Conservation (phyloP, 352 stramenopile species). For the Globisporangium spinosum region DNA sequence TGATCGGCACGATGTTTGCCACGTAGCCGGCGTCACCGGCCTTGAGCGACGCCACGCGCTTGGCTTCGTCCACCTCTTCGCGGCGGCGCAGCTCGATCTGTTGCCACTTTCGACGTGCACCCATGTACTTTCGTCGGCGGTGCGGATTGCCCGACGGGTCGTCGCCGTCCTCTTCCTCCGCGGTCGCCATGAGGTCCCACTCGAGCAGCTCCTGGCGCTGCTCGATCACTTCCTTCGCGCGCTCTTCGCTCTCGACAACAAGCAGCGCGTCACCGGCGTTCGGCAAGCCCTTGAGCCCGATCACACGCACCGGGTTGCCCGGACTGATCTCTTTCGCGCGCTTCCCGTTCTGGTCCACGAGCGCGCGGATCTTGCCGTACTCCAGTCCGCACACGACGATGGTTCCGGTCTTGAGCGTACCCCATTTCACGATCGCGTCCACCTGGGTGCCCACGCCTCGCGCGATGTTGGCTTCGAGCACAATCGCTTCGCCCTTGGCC, state of each 20-base stretch:
- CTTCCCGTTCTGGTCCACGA: slow-evolving; percentile 70
- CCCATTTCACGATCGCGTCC: slow-evolving; percentile 96
- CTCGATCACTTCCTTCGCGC: slow-evolving; percentile 74
- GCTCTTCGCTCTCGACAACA: slow-evolving; percentile 66
- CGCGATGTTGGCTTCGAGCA: slow-evolving; percentile 96
- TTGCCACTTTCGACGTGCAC: slow-evolving; percentile 52
- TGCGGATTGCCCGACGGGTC: slow-evolving; percentile 16
- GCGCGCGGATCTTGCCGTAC: slow-evolving; percentile 90
- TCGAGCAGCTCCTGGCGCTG: slow-evolving; percentile 68
- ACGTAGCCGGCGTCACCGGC: slow-evolving; percentile 83
- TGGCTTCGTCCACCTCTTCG: slow-evolving; percentile 61
- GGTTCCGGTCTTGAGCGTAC: slow-evolving; percentile 93
- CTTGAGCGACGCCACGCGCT: slow-evolving; percentile 64
- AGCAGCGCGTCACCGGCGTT: slow-evolving; percentile 77
- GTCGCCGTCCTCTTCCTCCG: slow-evolving; percentile 49
- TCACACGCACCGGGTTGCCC: slow-evolving; percentile 88
- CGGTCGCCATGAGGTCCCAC: slow-evolving; percentile 70
- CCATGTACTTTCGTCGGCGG: slow-evolving; percentile 50
- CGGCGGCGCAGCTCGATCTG: slow-evolving; percentile 66
- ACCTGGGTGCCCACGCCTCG: slow-evolving; percentile 93
- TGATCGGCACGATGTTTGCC: slow-evolving; percentile 92
- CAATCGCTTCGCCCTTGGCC: slow-evolving; percentile 88
- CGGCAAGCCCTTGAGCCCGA: slow-evolving; percentile 84
- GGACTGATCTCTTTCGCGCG: slow-evolving; percentile 88
- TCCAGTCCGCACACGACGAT: slow-evolving; percentile 94